Evolutionary conservation across 768 basidiomycete genomes (phyloP), one percentile per base, ranked within the genome.

Genomic region (Chalciporus chontae): DNA sequence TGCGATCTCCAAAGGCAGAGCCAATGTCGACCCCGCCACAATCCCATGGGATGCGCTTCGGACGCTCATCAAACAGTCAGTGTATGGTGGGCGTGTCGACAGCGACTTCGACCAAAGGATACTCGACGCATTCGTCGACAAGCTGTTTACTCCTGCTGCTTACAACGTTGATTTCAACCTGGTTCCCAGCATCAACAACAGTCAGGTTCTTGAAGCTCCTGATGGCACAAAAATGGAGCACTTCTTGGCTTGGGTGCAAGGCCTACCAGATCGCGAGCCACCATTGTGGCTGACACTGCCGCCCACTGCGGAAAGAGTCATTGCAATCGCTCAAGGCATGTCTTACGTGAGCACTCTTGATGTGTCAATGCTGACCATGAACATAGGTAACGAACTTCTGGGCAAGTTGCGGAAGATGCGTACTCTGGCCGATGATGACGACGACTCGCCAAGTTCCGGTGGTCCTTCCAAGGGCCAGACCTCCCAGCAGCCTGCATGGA

Each of bases 1-100:
- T 44, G 65, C 78, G 0, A 77, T 87, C 43, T 86, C 94, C 5
- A 89, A 91, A 65, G 95, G 94, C 18, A 79, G 87, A 47, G 79
- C 94, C 4, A 98, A 98, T 63, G 81, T 99, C 48, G 89, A 97
- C 64, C 96, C 96, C 2, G 85, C 81, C 0, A 75, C 78, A 9
- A 94, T 99, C 43, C 96, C 96, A 4, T 98, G 96, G 94, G 84
- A 87, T 57, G 95, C 96, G 11, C 72, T 99, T n/a, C 80, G 93
- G 32, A 88, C 87, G 0, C 77, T 98, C 45, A 80, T 99, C 73
- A 97, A 95, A 62, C 90, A 97, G 64, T 93, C 93, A 7, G 89
- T 99, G 18, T 99, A 99, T 59, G 92, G 94, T 52, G 94, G 95
- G 13, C 76, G 94, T 49, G 77, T 96, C 44, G 94, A 97, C 72